Evolutionary conservation across 768 basidiomycete species (phyloP).

Genomic region (Dioszegia crocea): DNA sequence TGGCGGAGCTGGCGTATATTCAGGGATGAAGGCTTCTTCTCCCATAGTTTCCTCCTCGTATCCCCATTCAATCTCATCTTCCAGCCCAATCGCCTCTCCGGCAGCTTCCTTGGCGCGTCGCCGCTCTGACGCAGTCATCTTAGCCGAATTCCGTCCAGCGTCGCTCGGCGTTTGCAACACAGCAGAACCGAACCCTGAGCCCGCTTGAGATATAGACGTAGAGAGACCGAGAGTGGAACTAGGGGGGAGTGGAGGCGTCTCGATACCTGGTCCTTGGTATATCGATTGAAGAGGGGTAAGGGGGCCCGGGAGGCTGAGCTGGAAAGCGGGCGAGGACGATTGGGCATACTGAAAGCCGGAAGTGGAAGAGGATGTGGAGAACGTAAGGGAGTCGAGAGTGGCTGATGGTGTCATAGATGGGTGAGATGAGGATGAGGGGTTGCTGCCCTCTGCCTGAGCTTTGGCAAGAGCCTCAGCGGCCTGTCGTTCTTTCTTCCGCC

Average conservation of each 20-base stretch:
- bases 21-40: too few relatives aligned
- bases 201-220: too few relatives aligned
- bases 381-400: neutral
- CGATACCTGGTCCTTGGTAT: too few relatives aligned
- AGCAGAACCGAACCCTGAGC: too few relatives aligned
- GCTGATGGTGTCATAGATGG: neutral
- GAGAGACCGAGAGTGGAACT: too few relatives aligned
- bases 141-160: too few relatives aligned
- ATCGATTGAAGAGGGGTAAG: neutral
- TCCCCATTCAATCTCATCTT: conserved; percentile 30
- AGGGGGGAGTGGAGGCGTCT: too few relatives aligned
- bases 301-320: conserved; percentile 3
- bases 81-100: conserved; percentile 17
- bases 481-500: neutral
- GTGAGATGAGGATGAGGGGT: neutral
- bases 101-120: neutral
- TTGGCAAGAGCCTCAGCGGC: conserved; percentile 2
- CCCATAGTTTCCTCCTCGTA: conserved; percentile 7
- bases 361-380: conserved; percentile 2
- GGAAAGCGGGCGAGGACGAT: neutral
- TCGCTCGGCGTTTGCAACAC: too few relatives aligned
- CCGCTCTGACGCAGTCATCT: neutral
- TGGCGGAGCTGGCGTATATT: too few relatives aligned
- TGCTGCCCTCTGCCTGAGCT: neutral
- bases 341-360: neutral